phyloP scores from a whole-genome alignment of 306 rosid genomes.

The Trichosanthes cucumerina region DNA sequence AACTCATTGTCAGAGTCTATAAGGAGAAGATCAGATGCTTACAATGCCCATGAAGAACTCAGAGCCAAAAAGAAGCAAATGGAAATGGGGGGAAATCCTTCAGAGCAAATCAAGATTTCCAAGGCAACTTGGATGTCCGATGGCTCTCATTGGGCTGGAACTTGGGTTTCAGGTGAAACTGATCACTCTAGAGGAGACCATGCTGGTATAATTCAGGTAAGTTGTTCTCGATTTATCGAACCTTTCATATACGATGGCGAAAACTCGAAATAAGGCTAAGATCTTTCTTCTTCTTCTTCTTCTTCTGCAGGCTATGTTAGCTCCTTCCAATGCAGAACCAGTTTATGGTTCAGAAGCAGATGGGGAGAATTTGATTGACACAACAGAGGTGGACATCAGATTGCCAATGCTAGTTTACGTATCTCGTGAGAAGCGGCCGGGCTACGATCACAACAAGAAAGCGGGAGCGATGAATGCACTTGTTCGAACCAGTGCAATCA shows the following conservation, averaged over 20 bases:
- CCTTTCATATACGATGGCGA: neutral
- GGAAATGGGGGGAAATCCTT: conserved; percentile 39
- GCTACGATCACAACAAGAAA: conserved; percentile 78
- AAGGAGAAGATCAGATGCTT: conserved; percentile 75
- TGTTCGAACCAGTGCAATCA: conserved; percentile 74
- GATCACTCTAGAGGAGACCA: conserved; percentile 85
- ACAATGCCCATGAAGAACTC: conserved; percentile 79
- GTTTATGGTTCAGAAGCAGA: conserved; percentile 58
- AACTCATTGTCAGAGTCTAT: conserved; percentile 76
- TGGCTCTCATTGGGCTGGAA: conserved; percentile 89
- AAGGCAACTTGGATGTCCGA: conserved; percentile 92
- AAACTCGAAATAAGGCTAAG: neutral
- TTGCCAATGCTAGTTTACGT: conserved; percentile 78
- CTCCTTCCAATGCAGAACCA: conserved; percentile 68
- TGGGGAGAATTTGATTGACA: conserved; percentile 57
- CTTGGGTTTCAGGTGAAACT: conserved; percentile 62
- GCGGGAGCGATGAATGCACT: conserved; percentile 92
- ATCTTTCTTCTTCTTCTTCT: neutral
- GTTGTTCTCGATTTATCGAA: neutral
- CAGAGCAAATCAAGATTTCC: conserved; percentile 44
- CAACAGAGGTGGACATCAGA: conserved; percentile 57
- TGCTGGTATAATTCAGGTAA: conserved; percentile 81
- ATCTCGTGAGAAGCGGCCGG: conserved; percentile 79
- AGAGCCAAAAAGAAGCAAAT: conserved; percentile 67
- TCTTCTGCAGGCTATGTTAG: conserved; percentile 62